Evolutionary conservation across 306 rosid species (phyloP).

Genomic region (Ochetophila trinervis): DNA sequence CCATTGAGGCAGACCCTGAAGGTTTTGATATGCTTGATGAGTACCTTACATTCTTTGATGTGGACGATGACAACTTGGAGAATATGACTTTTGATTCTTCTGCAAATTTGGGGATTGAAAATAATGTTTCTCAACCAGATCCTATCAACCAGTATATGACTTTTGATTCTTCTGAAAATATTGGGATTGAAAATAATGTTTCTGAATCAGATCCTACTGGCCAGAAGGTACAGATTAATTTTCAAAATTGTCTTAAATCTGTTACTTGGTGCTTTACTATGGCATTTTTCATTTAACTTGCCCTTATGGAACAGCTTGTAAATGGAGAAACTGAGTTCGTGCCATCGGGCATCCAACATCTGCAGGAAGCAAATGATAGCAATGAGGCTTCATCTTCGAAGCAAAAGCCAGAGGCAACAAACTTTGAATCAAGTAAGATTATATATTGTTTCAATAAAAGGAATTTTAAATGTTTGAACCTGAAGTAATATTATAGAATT

Average conservation of each 20-base stretch:
- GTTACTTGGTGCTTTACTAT: conserved; percentile 5
- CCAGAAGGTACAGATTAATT: conserved; percentile 46
- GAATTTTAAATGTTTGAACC: conserved; percentile 15
- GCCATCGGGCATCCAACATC: conserved; percentile 29
- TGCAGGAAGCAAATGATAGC: conserved; percentile 30
- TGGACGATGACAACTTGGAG: conserved; percentile 46
- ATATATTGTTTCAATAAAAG: not conserved
- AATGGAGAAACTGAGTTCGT: conserved; percentile 35
- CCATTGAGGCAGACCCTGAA: conserved; percentile 35
- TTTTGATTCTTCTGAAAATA: conserved; percentile 47
- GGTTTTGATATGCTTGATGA: conserved; percentile 55
- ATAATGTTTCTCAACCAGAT: no score
- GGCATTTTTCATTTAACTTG: conserved; percentile 8
- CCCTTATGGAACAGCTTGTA: conserved; percentile 38
- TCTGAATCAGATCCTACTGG: conserved; percentile 25
- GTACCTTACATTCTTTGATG: conserved; percentile 51
- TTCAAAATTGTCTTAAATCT: not conserved
- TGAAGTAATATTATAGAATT: not conserved
- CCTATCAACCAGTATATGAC: conserved; percentile 31
- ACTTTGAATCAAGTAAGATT: conserved; percentile 46
- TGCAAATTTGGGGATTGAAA: no score
- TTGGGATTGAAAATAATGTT: conserved; percentile 32
- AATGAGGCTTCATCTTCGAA: conserved; percentile 44
- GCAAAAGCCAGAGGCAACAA: conserved; percentile 31
- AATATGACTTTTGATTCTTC: conserved; percentile 51